Conservation (phyloP, 768 basidiomycete genomes). For the Mycena olivaceomarginata region DNA sequence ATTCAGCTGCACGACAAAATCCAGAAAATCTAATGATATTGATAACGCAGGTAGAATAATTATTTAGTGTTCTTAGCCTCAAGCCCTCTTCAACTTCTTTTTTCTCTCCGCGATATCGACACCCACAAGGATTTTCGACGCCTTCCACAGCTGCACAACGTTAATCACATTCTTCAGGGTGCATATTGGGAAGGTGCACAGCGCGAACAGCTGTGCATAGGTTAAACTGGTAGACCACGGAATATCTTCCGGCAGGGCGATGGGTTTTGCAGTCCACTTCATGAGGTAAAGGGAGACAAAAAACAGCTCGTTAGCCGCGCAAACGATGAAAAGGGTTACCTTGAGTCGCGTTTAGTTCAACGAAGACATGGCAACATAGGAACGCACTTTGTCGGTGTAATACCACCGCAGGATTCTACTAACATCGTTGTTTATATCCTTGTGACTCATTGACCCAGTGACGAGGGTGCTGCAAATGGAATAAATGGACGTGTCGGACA, state of each 20-base stretch:
- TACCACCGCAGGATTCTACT: conserved; percentile 94
- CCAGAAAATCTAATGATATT: background rate
- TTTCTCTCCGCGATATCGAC: conserved; percentile 93
- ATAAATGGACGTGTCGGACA: conserved; percentile 12
- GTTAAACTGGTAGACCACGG: conserved; percentile 66
- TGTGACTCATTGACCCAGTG: conserved; percentile 95
- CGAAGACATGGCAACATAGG: background rate
- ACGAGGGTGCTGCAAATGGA: conserved; percentile 84
- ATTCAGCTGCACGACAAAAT: background rate
- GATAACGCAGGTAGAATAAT: conserved; percentile 30
- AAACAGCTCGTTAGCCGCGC: conserved; percentile 96
- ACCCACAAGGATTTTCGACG: conserved; percentile 94
- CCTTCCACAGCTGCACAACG: conserved; percentile 98
- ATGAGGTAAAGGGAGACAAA: conserved; percentile 96
- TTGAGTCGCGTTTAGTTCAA: conserved; percentile 53
- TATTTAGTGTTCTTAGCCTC: conserved; percentile 45
- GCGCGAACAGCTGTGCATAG: conserved; percentile 86
- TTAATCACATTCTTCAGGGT: conserved; percentile 94
- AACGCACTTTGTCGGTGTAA: conserved; percentile 93
- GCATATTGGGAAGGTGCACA: conserved; percentile 80
- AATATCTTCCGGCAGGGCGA: conserved; percentile 65
- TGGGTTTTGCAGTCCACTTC: conserved; percentile 86
- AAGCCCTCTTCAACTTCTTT: conserved; percentile 71
- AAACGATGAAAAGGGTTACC: conserved; percentile 93
- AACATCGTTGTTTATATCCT: conserved; percentile 93